phyloP scores from a whole-genome alignment of 495 filamentous ascomycete genomes.

The Podospora pseudopauciseta region DNA sequence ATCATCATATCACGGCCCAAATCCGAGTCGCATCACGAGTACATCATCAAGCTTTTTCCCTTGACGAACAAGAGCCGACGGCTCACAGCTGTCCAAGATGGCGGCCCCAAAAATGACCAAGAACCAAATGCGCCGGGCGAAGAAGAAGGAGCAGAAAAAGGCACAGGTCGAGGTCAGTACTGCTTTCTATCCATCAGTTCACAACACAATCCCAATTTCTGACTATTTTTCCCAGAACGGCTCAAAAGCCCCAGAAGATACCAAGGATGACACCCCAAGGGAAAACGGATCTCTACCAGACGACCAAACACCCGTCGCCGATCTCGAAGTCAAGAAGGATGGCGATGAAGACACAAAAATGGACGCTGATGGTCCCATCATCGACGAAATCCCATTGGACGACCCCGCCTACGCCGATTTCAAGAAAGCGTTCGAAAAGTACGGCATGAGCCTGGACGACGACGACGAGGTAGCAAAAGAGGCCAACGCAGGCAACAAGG shows the following conservation, averaged over 20 bases:
- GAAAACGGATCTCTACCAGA: constrained; percentile 28
- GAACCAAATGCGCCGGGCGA: constrained; percentile 79
- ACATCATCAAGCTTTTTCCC: background rate
- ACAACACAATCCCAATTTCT: background rate
- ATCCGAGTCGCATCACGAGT: background rate
- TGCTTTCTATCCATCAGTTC: background rate
- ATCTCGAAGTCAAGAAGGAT: constrained; percentile 43
- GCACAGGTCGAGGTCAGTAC: constrained; percentile 46
- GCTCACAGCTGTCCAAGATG: constrained; percentile 42
- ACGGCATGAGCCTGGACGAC: constrained; percentile 53
- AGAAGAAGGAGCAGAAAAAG: constrained; percentile 84
- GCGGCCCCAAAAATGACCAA: constrained; percentile 66
- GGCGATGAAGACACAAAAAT: constrained; percentile 33
- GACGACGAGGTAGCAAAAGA: constrained; percentile 54
- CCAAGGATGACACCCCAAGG: constrained; percentile 28
- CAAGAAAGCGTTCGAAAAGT: constrained; percentile 73
- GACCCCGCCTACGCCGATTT: constrained; percentile 81
- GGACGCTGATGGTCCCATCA: constrained; percentile 46
- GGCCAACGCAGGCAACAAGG: constrained; percentile 71
- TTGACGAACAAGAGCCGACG: constrained; percentile 10
- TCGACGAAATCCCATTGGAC: constrained; percentile 53
- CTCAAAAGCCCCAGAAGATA: constrained; percentile 18
- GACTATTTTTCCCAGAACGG: background rate
- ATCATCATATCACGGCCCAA: background rate
- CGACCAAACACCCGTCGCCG: constrained; percentile 11